Conservation (phyloP, 345 rosid species). For the Kernera saxatilis region DNA sequence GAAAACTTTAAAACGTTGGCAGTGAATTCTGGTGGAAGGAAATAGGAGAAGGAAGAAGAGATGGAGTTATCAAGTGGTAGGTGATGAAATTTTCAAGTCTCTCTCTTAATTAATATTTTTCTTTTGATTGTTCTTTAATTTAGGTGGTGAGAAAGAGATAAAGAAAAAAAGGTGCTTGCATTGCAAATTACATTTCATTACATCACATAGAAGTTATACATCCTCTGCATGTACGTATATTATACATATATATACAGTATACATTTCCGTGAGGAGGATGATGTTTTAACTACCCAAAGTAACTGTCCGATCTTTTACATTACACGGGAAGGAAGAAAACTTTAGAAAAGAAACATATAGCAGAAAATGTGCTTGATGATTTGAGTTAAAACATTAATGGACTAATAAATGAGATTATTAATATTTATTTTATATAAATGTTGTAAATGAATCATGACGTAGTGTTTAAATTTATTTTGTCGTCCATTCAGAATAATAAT, state of each 20-base stretch:
- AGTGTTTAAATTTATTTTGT: too few species aligned
- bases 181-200: slow-evolving; percentile 21
- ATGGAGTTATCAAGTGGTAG: slow-evolving; percentile 79
- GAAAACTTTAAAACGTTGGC: slow-evolving; percentile 2
- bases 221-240: not conserved
- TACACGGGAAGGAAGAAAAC: not conserved
- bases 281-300: not conserved
- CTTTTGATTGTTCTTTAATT: not conserved
- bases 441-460: not conserved
- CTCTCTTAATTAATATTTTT: not conserved
- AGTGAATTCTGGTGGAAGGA: slow-evolving; percentile 25
- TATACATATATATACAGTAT: not conserved
- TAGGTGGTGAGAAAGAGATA: slow-evolving; percentile 6
- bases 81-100: slow-evolving; percentile 38
- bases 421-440: not conserved
- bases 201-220: not conserved
- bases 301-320: not conserved
- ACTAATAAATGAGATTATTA: not conserved
- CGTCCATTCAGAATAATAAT: too few species aligned
- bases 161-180: slow-evolving; percentile 18
- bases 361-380: not conserved
- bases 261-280: not conserved
- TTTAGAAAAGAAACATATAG: not conserved
- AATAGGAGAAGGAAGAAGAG: slow-evolving; percentile 39
- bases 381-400: not conserved